Conservation (phyloP, 2,329 filamentous ascomycete genomes). For the Pezicula rhizophila region DNA sequence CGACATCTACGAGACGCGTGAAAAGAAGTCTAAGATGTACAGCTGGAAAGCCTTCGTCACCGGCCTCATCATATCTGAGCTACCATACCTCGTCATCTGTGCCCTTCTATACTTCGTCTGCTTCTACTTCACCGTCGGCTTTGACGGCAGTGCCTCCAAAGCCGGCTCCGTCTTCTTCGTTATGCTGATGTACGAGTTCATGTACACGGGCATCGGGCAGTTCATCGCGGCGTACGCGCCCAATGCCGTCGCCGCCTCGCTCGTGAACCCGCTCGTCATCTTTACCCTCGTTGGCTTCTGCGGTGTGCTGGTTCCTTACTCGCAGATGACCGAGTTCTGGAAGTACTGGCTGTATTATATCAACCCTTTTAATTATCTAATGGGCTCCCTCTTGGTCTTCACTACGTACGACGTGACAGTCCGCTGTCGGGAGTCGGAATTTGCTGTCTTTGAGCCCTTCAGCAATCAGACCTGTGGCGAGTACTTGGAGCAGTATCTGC, state of each 20-base stretch:
- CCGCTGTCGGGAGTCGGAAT: constrained; percentile 46
- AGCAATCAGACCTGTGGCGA: constrained; percentile 46
- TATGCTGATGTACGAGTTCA: constrained; percentile 53
- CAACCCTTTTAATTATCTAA: constrained; percentile 57
- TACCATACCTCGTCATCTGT: constrained; percentile 39
- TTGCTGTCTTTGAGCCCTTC: constrained; percentile 34
- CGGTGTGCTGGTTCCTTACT: constrained; percentile 66
- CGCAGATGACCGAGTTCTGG: constrained; percentile 61
- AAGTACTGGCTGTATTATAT: constrained; percentile 45
- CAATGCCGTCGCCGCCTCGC: constrained; percentile 52
- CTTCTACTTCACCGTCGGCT: constrained; percentile 55
- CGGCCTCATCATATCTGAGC: constrained; percentile 41
- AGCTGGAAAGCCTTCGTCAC: constrained; percentile 54
- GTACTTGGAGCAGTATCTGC: constrained; percentile 50
- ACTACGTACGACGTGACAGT: constrained; percentile 44
- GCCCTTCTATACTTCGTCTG: constrained; percentile 40
- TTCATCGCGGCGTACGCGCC: constrained; percentile 57
- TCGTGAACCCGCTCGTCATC: constrained; percentile 51
- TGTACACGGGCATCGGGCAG: constrained; percentile 56
- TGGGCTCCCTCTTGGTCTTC: constrained; percentile 50
- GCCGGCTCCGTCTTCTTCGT: constrained; percentile 48
- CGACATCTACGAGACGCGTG: constrained; percentile 51
- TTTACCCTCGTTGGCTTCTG: constrained; percentile 63
- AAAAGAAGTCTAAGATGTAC: constrained; percentile 57
- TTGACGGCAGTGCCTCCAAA: constrained; percentile 36